Base-by-base conservation (phyloP, 139 green algal species). In the Micractinium sp. region DNA sequence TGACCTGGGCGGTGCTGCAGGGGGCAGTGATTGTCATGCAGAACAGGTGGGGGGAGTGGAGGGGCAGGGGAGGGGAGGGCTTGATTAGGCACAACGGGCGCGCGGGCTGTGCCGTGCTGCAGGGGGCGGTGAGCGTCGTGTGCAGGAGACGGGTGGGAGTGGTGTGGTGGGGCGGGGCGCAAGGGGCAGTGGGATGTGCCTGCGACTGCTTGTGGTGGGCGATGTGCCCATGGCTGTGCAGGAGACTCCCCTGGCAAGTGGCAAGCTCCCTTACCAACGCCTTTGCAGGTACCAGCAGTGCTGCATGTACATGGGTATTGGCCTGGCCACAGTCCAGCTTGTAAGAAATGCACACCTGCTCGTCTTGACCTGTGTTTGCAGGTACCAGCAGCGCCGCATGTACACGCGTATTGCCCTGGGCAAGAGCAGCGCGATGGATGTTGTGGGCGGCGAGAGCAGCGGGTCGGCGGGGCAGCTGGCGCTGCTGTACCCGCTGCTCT, bases 341-440 rank as follows among this genome's bases (percentile, higher is more conserved):
- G n/a, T n/a, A n/a, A 73, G 47, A 73, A 3, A 25, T 73, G 25
- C 23, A 7, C 79, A 35, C 31, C 38, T 47, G 14, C 41, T 36
- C 1, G 18, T 2, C 63, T 2, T 31, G 22, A 41, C 47, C 80
- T 19, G 5, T 12, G 2, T 18, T 16, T 81, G 31, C 92, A 93
- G 94, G 87, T 99, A 98, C 91, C 97, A 99, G 93, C 90, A 95
- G 60, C 91, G 94, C 60, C 93, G 96, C 66, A 97, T 99, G 96
- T 99, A 99, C 93, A 98, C 96, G 3, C 95, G 96, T 75, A 98
- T 99, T 74, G 97, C 97, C 16, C 92, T 99, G 56, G 97, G 97
- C 85, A 98, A 97, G 89, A 95, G 95, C 83, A 93, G 76, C 33
- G 93, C 95, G 31, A 99, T 99, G 96, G 97, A 99, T 89, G 96